Evolutionary conservation across 495 filamentous ascomycete species (phyloP).

Genomic region (Lasiosphaeris hirsuta): DNA sequence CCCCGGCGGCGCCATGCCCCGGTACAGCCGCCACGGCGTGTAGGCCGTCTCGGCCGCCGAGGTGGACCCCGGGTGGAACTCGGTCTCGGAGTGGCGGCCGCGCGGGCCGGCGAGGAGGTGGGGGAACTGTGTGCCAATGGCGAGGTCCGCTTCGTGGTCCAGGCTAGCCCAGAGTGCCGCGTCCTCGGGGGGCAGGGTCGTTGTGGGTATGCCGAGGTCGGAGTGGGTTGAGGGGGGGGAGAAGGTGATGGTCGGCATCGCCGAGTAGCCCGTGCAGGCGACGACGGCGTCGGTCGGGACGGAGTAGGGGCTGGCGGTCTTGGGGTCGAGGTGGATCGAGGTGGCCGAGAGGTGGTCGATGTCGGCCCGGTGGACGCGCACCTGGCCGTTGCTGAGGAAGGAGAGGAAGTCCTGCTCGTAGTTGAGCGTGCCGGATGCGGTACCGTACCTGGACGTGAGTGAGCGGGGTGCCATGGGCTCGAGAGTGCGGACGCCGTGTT

Average conservation of each 20-base stretch:
- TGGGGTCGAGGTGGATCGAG: slow-evolving; percentile 39
- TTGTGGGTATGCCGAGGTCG: slow-evolving; percentile 18
- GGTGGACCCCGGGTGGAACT: neutral
- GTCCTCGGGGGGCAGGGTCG: neutral
- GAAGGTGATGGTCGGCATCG: slow-evolving; percentile 20
- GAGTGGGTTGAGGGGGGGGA: slow-evolving; percentile 1
- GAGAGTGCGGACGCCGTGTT: neutral
- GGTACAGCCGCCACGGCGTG: slow-evolving; percentile 51
- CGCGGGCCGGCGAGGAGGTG: slow-evolving; percentile 39
- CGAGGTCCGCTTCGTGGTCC: slow-evolving; percentile 47
- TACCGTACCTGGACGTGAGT: slow-evolving; percentile 21
- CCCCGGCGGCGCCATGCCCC: slow-evolving; percentile 62
- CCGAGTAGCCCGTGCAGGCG: slow-evolving; percentile 57
- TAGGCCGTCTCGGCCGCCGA: slow-evolving; percentile 12
- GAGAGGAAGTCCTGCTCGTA: slow-evolving; percentile 62
- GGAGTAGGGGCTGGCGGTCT: slow-evolving; percentile 31
- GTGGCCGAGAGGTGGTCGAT: slow-evolving; percentile 51
- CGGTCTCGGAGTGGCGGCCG: too few relatives aligned
- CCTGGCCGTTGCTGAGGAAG: slow-evolving; percentile 51
- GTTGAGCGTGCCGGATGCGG: slow-evolving; percentile 56
- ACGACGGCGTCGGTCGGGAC: slow-evolving; percentile 59
- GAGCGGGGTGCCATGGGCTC: neutral
- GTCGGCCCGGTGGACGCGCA: slow-evolving; percentile 61
- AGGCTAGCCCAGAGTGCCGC: slow-evolving; percentile 20
- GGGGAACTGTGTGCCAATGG: slow-evolving; percentile 59